Evolutionary conservation across 257 asterid genomes (phyloP), one percentile per base, ranked within the genome.

Genomic region (Rehmannia glutinosa): DNA sequence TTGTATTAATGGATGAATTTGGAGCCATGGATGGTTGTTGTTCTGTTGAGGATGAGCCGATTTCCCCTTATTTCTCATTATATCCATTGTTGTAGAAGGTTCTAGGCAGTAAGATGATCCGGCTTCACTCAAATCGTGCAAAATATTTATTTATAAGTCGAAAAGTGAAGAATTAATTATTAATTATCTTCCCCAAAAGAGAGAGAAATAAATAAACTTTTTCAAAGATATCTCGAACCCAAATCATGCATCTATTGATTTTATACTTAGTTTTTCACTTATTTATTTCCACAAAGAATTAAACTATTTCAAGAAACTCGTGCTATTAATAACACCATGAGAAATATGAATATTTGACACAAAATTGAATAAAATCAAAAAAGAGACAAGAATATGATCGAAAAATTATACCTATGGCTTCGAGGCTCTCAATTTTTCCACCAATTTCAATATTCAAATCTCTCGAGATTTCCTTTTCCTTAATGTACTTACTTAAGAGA

Each of bases 401-500:
- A 4, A 15, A 41, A 16, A 19, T 25, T 5, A 11, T 78, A 89
- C 96, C 79, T 60, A 70, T 53, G 36, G 74, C 24, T 66, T 81
- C 82, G 5, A 78, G 68, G 71, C 74, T 81, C 62, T 72, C 82
- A 15, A 71, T 42, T 65, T 77, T 77, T 24, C 82, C 87, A 43
- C 76, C 68, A 16, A 83, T 78, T 72, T 78, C 87, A 32, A 82
- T 76, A 69, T 80, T 82, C 73, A 89, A 81, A 78, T 84, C 86
- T 62, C 64, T 78, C 41, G 86, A 52, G 16, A 38, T 66, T 11
- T 88, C 89, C 70, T 81, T 84, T 58, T 84, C 86, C 70, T 86
- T 89, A 24, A 89, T 81, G 66, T 64, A 89, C 64, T 69, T 86
- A 68, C 92, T 84, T 66, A 89, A 70, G 7, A 83, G 91, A 63